Base-by-base conservation (phyloP, 148 eudicot genomes). In the Camellia japonica region DNA sequence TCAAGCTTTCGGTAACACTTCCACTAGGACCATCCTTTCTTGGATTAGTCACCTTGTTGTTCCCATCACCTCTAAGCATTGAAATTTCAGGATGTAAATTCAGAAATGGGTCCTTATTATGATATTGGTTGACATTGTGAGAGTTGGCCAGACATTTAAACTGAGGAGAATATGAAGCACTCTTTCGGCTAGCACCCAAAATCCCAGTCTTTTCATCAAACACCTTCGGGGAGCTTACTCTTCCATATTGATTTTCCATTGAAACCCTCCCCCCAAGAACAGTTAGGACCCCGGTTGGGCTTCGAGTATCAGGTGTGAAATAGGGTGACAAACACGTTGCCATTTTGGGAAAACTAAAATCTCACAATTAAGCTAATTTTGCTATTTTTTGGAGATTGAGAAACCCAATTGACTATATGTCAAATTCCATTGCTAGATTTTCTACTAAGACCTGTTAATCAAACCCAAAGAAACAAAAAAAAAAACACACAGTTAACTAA, bases 21-120 rank as follows among this genome's bases (percentile, higher is more conserved):
- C 90, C 92, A 75, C 82, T 80, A 19, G 93, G 78, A 86, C 52
- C 86, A 54, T 94, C 94, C 62, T 83, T 85, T 71, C 86, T 87
- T 0, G 87, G 84, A 78, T 74, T 88, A 76, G 82, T 83, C 41
- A 80, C 65, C 4, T 84, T 80, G 74, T 54, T 86, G 83, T 73
- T 89, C 54, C 87, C 86, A 81, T 93, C 98, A 79, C 92, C 99
- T 88, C 98, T 90, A 73, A 96, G 98, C 90, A 96, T 80, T 0
- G 99, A 87, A 54, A 96, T 86, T 71, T 96, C 99, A 1, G 98
- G 98, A 72, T 96, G 98, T 72, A 88, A 83, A 83, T 91, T 92
- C 62, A 93, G 90, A 81, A 93, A 93, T 0, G 94, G 93, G 76
- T 96, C 98, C 78, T 80, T 94, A 72, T 75, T 89, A 58, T 88